phyloP scores from a whole-genome alignment of 345 rosid species.

The Corchorus capsularis region DNA sequence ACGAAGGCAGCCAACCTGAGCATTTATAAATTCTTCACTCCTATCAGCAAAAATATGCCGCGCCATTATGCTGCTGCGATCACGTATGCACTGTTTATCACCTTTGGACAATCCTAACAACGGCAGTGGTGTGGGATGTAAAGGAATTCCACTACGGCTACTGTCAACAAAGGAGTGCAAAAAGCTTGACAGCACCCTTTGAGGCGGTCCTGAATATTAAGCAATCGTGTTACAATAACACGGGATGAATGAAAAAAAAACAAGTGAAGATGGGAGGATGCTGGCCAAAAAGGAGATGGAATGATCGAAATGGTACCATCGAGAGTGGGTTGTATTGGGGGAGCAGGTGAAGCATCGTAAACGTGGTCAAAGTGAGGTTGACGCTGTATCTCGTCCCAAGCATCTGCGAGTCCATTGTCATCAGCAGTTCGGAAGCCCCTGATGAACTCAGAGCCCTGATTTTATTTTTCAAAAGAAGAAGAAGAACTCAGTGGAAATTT shows the following conservation, averaged over 20 bases:
- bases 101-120: slow-evolving; percentile 80
- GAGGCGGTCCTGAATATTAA: slow-evolving; percentile 76
- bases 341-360: slow-evolving; percentile 34
- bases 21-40: slow-evolving; percentile 85
- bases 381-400: slow-evolving; percentile 83
- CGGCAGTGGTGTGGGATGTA: slow-evolving; percentile 83
- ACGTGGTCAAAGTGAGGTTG: slow-evolving; percentile 48
- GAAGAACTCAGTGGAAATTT: neutral
- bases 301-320: slow-evolving; percentile 52
- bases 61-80: slow-evolving; percentile 98
- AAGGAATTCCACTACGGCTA: slow-evolving; percentile 82
- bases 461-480: neutral
- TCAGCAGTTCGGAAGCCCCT: slow-evolving; percentile 62
- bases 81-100: slow-evolving; percentile 98
- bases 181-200: slow-evolving; percentile 79
- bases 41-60: slow-evolving; percentile 89
- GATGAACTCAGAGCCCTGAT: slow-evolving; percentile 80
- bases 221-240: neutral
- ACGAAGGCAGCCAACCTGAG: slow-evolving; percentile 59
- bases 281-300: neutral
- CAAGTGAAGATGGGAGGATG: slow-evolving; percentile 6
- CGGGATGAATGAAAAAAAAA: neutral
- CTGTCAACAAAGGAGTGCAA: slow-evolving; percentile 94
- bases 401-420: slow-evolving; percentile 70
- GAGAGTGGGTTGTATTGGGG: slow-evolving; percentile 56